Evolutionary conservation across 129 eudicot genomes (phyloP), one percentile per base, ranked within the genome.

Genomic region (Flaveria ramosissima): DNA sequence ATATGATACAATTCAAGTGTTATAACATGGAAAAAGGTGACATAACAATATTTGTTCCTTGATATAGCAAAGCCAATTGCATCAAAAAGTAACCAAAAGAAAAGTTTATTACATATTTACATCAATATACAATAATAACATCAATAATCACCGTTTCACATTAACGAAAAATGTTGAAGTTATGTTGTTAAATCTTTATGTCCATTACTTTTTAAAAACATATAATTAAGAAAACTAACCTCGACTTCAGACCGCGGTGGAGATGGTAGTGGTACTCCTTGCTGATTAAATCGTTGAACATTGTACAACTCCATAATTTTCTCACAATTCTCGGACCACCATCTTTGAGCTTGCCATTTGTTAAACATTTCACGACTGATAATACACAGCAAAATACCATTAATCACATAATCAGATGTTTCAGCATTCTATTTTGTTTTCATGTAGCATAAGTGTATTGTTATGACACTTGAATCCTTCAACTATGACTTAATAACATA

Each of bases 261-360:
- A 51, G 90, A 80, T 23, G 86, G 84, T 5, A 80, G 53, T 5
- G 96, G 92, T 46, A 83, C 89, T 21, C 92, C 83, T 76, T 85
- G 89, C 17, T 73, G 87, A 74, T 82, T 88, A 69, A 87, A 87
- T 77, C 76, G 84, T 55, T 87, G 97, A 84, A 93, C 98, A 59
- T 93, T 93, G 86, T 93, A 93, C 74, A 93, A 84, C 82, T 93
- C 98, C 89, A 87, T 85, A 42, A 93, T 96, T 80, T 87, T 93
- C 83, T 93, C 98, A 51, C 82, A 87, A 78, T 93, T 93, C 71
- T 93, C 98, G 0, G 96, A 84, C 98, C 98, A 93, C 98, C 98
- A 93, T 73, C 87, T 82, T 81, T 93, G 98, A 68, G 98, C 98
- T 93, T 91, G 92, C 92, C 91, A 89, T 80, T 93, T 93, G 86